These are phyloP conservation scores for Herpetomonas muscarum DNA, from an alignment of 208 protist species.

Conservation along the genomic window DNA sequence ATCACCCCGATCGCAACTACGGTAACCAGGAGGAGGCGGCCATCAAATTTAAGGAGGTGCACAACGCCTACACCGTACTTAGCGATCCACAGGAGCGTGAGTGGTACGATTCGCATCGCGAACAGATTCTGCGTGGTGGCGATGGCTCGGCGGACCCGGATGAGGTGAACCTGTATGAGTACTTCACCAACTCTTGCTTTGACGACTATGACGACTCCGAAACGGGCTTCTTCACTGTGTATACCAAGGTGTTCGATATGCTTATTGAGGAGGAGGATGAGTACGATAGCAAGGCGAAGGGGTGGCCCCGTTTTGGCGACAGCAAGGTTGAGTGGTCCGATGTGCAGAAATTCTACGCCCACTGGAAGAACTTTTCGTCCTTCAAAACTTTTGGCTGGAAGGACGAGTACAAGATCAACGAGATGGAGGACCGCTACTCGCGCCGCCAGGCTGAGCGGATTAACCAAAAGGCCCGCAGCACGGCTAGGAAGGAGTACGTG, in stretches of 20 bases:
- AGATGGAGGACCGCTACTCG: constrained; percentile 86
- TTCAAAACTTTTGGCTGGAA: constrained; percentile 86
- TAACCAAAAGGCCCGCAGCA: constrained; percentile 75
- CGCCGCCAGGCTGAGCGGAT: constrained; percentile 80
- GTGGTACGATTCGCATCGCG: constrained; percentile 90
- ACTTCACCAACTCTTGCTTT: constrained; percentile 79
- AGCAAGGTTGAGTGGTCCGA: constrained; percentile 50
- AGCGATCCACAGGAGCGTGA: constrained; percentile 80
- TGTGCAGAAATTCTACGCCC: constrained; percentile 72
- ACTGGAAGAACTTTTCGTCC: constrained; percentile 88
- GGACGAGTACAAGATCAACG: constrained; percentile 90
- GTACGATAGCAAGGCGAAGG: constrained; percentile 45
- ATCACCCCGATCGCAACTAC: constrained; percentile 91
- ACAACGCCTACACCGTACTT: constrained; percentile 88
- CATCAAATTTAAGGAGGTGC: constrained; percentile 80
- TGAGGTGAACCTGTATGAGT: constrained; percentile 79
- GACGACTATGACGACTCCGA: constrained; percentile 75
- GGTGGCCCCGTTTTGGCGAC: constrained; percentile 72
- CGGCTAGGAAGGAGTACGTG: constrained; percentile 84
- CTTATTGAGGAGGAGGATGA: constrained; percentile 70
- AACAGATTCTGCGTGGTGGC: constrained; percentile 69
- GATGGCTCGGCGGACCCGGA: constrained; percentile 47
- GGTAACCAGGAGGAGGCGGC: constrained; percentile 72
- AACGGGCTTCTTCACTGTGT: constrained; percentile 77
- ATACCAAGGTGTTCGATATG: constrained; percentile 67